These are phyloP conservation scores for Kwoniella sp. DNA, from an alignment of 768 basidiomycete species.

Conservation along the genomic window DNA sequence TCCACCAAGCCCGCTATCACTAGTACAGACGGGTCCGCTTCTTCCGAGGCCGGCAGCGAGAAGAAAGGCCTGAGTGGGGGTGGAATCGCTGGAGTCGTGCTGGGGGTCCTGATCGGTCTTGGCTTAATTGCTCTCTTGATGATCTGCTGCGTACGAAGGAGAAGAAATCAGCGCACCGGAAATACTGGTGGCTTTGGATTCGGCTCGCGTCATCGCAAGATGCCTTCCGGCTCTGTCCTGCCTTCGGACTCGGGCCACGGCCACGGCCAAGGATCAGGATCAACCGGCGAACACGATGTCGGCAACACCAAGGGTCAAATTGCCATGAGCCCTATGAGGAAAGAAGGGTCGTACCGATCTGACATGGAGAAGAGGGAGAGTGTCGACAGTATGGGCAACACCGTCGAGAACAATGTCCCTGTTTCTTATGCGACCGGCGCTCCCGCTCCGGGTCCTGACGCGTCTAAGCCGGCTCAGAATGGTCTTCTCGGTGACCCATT, in stretches of 20 bases:
- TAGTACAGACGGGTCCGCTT: not conserved
- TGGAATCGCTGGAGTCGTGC: conserved; percentile 38
- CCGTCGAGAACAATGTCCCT: not conserved
- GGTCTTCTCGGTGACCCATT: conserved; percentile 10
- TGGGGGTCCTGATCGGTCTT: conserved; percentile 27
- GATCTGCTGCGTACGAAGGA: conserved; percentile 17
- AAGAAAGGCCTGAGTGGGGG: conserved; percentile 25
- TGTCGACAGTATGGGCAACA: not conserved
- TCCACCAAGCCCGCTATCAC: conserved; percentile 6
- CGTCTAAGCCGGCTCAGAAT: not conserved
- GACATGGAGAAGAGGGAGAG: conserved; percentile 10
- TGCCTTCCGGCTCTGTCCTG: conserved; percentile 3
- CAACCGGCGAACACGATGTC: not conserved
- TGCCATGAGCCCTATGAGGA: conserved; percentile 1
- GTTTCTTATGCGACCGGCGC: not conserved
- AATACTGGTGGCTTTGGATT: conserved; percentile 1
- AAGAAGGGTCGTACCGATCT: conserved; percentile 10
- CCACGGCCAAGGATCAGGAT: not conserved
- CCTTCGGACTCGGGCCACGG: conserved; percentile 14
- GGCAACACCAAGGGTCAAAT: conserved; percentile 2
- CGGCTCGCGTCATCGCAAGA: conserved; percentile 11
- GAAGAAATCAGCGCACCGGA: conserved; percentile 1
- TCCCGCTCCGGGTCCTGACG: not conserved
- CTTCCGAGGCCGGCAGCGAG: not conserved
- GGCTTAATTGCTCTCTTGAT: conserved; percentile 11